Conservation (phyloP, 352 stramenopile species). For the Globisporangium takayamanum region DNA sequence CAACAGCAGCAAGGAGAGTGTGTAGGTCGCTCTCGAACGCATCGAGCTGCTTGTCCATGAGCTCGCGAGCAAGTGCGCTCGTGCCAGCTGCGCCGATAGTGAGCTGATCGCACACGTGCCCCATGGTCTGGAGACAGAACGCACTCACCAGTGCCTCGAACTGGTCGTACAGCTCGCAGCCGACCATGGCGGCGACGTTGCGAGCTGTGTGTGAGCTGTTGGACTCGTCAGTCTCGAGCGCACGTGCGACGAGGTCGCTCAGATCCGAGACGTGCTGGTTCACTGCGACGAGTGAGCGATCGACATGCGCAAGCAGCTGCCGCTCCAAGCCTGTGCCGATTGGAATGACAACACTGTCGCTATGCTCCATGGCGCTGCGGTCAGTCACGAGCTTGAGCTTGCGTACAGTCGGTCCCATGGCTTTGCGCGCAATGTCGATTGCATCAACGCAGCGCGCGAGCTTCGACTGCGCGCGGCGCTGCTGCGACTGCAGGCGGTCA, state of each 20-base stretch:
- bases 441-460: slow-evolving; percentile 35
- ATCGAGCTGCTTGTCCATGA: slow-evolving; percentile 39
- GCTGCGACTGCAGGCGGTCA: neutral
- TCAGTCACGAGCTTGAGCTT: slow-evolving; percentile 13
- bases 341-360: neutral
- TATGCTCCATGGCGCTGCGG: neutral
- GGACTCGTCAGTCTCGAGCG: neutral
- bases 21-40: slow-evolving; percentile 30
- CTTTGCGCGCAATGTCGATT: slow-evolving; percentile 36
- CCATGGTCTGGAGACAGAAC: slow-evolving; percentile 51
- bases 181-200: neutral
- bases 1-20: slow-evolving; percentile 4
- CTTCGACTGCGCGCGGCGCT: slow-evolving; percentile 9
- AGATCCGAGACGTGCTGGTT: slow-evolving; percentile 17
- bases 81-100: slow-evolving; percentile 19
- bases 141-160: slow-evolving; percentile 44
- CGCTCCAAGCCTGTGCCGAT: slow-evolving; percentile 25
- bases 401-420: slow-evolving; percentile 27
- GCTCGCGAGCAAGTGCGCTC: slow-evolving; percentile 17
- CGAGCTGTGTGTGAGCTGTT: neutral
- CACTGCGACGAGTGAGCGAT: slow-evolving; percentile 24
- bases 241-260: slow-evolving; percentile 1
- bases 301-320: slow-evolving; percentile 24
- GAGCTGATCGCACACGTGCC: slow-evolving; percentile 46
- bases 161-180: slow-evolving; percentile 16